Evolutionary conservation across 495 filamentous ascomycete species (phyloP).

Genomic region (Podospora anserina): DNA sequence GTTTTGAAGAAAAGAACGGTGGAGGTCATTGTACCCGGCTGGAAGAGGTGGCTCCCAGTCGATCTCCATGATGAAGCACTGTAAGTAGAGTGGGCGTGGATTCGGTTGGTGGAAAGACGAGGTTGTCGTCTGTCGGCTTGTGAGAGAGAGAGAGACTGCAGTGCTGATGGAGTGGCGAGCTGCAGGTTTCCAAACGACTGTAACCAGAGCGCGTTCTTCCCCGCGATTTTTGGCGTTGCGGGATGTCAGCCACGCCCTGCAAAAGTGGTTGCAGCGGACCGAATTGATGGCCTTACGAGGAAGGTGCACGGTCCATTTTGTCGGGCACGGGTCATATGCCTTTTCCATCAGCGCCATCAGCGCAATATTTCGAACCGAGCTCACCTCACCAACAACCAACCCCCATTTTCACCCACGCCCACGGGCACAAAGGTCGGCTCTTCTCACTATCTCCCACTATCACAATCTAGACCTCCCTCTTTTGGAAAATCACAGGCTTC

Average conservation of each 20-base stretch:
- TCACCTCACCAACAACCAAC: not conserved
- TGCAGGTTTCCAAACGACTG: not conserved
- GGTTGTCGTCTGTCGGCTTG: not conserved
- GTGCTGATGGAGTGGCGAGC: not conserved
- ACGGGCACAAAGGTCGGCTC: not conserved
- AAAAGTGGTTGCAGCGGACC: too few relatives aligned
- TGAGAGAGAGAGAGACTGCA: not conserved
- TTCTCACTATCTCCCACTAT: not conserved
- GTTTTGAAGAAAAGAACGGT: constrained; percentile 91
- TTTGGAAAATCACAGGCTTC: not conserved
- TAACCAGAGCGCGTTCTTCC: not conserved
- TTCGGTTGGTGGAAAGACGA: not conserved
- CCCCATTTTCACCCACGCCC: not conserved
- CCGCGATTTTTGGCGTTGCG: not conserved
- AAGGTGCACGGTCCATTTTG: not conserved
- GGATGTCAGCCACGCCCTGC: too few relatives aligned
- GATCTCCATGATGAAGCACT: constrained; percentile 21
- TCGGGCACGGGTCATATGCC: not conserved
- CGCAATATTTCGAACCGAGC: not conserved
- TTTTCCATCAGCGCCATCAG: not conserved
- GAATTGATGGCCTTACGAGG: not conserved
- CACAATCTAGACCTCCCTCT: not conserved
- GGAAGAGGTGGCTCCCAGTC: constrained; percentile 31
- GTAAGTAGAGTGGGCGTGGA: too few relatives aligned
- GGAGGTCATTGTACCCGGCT: constrained; percentile 53